These are phyloP conservation scores for Remersonia thermophila DNA, from an alignment of 2,329 filamentous ascomycete genomes.

Conservation along the genomic window DNA sequence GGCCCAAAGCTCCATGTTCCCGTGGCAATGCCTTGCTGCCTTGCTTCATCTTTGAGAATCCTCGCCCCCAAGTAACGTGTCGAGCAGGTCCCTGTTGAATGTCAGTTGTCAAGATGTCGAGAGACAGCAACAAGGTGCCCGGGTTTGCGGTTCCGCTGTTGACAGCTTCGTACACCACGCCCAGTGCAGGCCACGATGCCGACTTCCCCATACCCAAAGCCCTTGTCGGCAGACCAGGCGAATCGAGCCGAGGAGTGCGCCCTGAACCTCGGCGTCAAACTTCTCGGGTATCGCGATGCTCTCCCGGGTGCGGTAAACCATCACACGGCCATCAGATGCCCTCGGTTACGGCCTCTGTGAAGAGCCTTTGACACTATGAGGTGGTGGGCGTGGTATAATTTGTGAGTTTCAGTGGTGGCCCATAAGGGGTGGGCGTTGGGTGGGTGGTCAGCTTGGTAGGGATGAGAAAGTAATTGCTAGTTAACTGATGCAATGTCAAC, in stretches of 20 bases:
- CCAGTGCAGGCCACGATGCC: conserved; percentile 59
- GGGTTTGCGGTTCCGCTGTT: conserved; percentile 76
- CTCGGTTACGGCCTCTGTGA: conserved; percentile 55
- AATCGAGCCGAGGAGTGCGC: conserved; percentile 39
- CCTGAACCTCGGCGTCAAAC: conserved; percentile 59
- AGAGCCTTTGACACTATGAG: conserved; percentile 52
- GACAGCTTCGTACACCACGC: conserved; percentile 52
- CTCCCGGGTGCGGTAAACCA: conserved; percentile 58
- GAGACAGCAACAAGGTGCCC: conserved; percentile 71
- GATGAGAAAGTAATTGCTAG: too few relatives aligned
- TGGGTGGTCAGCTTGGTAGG: too few relatives aligned
- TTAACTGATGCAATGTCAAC: too few relatives aligned
- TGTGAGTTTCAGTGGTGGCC: too few relatives aligned
- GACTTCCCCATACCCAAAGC: conserved; percentile 77
- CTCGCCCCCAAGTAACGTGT: too few relatives aligned
- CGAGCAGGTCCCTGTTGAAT: too few relatives aligned
- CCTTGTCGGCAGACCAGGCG: conserved; percentile 50
- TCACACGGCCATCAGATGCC: conserved; percentile 50
- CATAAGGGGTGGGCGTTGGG: too few relatives aligned
- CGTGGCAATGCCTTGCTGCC: too few relatives aligned
- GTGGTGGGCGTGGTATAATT: conserved; percentile 47
- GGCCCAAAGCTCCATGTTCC: conserved; percentile 64
- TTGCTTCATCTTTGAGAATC: too few relatives aligned
- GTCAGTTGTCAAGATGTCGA: too few relatives aligned
- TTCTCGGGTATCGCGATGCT: conserved; percentile 53